A percentile compares a stretch with the other conserved stretches of the same genome.
These are phyloP conservation scores for Craspedostauros australis DNA, from an alignment of 108 stramenopile genomes.

Conservation along the genomic window DNA sequence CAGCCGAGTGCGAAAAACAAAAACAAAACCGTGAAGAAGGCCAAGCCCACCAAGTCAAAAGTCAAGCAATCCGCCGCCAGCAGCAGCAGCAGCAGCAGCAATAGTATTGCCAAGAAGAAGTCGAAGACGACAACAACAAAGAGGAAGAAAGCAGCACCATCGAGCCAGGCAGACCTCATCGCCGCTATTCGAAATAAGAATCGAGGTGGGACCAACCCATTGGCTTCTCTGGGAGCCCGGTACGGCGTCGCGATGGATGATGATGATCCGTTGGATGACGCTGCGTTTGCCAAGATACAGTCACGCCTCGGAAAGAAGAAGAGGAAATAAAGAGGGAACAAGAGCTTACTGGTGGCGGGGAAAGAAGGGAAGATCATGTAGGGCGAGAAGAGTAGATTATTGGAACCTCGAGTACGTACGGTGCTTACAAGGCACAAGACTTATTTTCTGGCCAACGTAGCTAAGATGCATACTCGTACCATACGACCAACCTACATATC, in stretches of 20 bases:
- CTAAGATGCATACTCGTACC: too few relatives aligned
- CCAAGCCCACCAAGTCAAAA: constrained; percentile 22
- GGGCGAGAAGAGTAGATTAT: too few relatives aligned
- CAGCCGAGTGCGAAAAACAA: constrained; percentile 14
- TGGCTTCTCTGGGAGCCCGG: constrained; percentile 49
- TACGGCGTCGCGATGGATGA: constrained; percentile 51
- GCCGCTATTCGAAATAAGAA: constrained; percentile 56
- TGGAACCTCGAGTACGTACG: too few relatives aligned
- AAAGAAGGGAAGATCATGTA: too few relatives aligned
- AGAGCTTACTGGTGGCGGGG: too few relatives aligned
- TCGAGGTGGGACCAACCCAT: constrained; percentile 32
- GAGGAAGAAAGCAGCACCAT: constrained; percentile 4
- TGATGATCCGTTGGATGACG: constrained; percentile 58
- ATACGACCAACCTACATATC: too few relatives aligned
- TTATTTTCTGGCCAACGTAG: too few relatives aligned
- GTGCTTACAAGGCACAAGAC: too few relatives aligned
- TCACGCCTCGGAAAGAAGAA: constrained; percentile 54
- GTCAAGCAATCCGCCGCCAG: constrained; percentile 2
- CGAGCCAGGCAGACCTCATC: constrained; percentile 42
- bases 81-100: neutral
- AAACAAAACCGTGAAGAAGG: constrained; percentile 15
- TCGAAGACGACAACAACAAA: constrained; percentile 1
- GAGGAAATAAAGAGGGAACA: too few relatives aligned
- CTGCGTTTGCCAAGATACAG: constrained; percentile 57
- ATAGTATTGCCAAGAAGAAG: constrained; percentile 15